Base-by-base conservation (phyloP, 2,329 filamentous ascomycete genomes). In the Monilinia laxa region DNA sequence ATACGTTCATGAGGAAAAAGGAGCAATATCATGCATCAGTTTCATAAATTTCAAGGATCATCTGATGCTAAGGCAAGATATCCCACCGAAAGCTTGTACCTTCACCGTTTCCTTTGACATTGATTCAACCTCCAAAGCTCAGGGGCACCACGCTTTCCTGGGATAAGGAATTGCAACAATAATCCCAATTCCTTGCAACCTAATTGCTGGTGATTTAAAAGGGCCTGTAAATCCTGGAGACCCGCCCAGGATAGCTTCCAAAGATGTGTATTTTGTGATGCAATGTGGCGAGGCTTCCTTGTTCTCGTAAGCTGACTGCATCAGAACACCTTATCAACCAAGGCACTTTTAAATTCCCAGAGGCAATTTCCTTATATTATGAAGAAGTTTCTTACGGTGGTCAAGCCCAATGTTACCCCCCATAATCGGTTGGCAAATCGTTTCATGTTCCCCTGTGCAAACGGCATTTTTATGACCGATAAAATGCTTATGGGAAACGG, bases 81-180 rank as follows among this genome's bases (percentile, higher is more conserved):
- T 14, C 12, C 40, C 40, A 16, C 40, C 12, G 12, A 16, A 42
- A 42, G 12, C 4, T 2, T 49, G 45, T 23, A 10, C 18, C 56
- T 49, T 45, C 56, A 45, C 40, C 23, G 56, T 58, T 58, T 35
- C 25, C 45, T 35, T 16, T 9, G n/a, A 57, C n/a, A n/a, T 57
- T 25, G 6, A 35, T 31, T 59, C 14, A n/a, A 59, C 31, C 18
- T 35, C 31, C 25, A 16, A 35, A 35, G 0, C 14, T 35, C 25
- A 11, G 11, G 6, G 25, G 23, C 20, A 25, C 40, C 7, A 9
- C 31, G 31, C 31, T 9, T 35, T 35, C 5, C 31, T 45, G 23
- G 40, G 38, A 45, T 58, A 6, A 11, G 49, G 25, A 12, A 1
- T 23, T 23, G 18, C 25, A 49, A 16, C 57, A 1, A 23, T 49